A percentile compares a stretch with the other conserved stretches of the same genome.
Evolutionary conservation across 2,329 filamentous ascomycete species (phyloP).

Genomic region (Rachicladosporium sp.): DNA sequence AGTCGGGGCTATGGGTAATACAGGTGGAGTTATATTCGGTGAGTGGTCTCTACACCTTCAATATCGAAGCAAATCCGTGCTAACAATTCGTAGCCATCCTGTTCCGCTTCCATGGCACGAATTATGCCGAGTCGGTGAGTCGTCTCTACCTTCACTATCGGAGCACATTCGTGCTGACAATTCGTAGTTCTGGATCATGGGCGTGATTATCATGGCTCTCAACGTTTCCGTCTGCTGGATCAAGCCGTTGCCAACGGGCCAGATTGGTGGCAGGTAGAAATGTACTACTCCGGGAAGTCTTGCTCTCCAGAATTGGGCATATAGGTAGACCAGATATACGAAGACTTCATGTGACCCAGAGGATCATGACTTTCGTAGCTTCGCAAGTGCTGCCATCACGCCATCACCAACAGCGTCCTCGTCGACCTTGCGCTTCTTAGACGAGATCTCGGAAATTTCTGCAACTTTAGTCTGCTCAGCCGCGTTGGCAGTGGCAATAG

Average conservation of each 20-base stretch:
- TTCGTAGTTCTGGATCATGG: slow-evolving; percentile 54
- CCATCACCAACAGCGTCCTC: slow-evolving; percentile 43
- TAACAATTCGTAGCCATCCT: slow-evolving; percentile 42
- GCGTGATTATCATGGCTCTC: slow-evolving; percentile 55
- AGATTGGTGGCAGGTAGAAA: slow-evolving; percentile 30
- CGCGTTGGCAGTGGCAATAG: not conserved
- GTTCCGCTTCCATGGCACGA: slow-evolving; percentile 57
- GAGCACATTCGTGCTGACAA: too few relatives aligned
- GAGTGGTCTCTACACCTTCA: too few relatives aligned
- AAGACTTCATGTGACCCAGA: too few relatives aligned
- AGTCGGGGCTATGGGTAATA: slow-evolving; percentile 56
- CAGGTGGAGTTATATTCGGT: slow-evolving; percentile 63
- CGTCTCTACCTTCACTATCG: too few relatives aligned
- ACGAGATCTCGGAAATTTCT: slow-evolving; percentile 23
- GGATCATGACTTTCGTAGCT: slow-evolving; percentile 30
- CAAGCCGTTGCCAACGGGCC: slow-evolving; percentile 38
- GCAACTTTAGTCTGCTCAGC: slow-evolving; percentile 9
- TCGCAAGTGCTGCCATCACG: slow-evolving; percentile 46
- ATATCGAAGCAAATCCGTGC: too few relatives aligned
- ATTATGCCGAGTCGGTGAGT: slow-evolving; percentile 45
- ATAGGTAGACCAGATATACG: too few relatives aligned
- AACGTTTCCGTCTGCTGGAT: slow-evolving; percentile 54
- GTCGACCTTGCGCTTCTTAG: slow-evolving; percentile 25
- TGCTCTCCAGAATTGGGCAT: too few relatives aligned
- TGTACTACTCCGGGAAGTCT: too few relatives aligned